These are phyloP conservation scores for Rosa rugosa DNA, from an alignment of 306 rosid species.

Conservation along the genomic window DNA sequence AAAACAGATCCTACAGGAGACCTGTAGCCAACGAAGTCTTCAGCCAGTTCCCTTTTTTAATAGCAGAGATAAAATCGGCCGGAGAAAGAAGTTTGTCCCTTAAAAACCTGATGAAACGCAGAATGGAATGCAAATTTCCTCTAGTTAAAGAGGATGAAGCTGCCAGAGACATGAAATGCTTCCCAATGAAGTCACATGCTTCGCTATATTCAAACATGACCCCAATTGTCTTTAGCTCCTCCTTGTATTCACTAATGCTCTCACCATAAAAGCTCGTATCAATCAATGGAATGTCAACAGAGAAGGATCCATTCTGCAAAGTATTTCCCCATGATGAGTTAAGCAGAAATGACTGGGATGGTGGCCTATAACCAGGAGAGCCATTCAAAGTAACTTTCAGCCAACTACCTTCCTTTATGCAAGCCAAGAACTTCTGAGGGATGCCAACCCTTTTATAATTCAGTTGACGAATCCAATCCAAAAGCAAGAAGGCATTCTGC, in stretches of 20 bases:
- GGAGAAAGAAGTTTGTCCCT: conserved; percentile 26
- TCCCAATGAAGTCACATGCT: conserved; percentile 64
- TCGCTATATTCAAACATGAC: conserved; percentile 63
- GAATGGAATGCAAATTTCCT: conserved; percentile 45
- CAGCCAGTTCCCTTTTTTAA: conserved; percentile 51
- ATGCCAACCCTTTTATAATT: background rate
- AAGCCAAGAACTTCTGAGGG: conserved; percentile 43
- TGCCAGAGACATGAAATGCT: conserved; percentile 60
- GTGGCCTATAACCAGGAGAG: conserved; percentile 41
- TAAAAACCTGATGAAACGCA: conserved; percentile 53
- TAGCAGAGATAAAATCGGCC: conserved; percentile 37
- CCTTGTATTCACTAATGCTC: conserved; percentile 38
- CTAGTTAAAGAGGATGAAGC: conserved; percentile 33
- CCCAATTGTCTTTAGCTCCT: conserved; percentile 63
- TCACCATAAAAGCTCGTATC: conserved; percentile 55
- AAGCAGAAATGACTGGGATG: conserved; percentile 57
- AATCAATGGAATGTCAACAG: conserved; percentile 70
- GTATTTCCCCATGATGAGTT: conserved; percentile 45
- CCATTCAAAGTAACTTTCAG: conserved; percentile 51
- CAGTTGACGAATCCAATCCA: conserved; percentile 58
- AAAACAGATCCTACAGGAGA: conserved; percentile 64
- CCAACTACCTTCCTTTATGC: conserved; percentile 66
- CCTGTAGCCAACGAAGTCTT: conserved; percentile 52
- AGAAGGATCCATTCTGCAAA: conserved; percentile 51
- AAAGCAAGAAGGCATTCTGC: conserved; percentile 56